phyloP scores from a whole-genome alignment of 768 basidiomycete species.

The Sarcodon sp. region DNA sequence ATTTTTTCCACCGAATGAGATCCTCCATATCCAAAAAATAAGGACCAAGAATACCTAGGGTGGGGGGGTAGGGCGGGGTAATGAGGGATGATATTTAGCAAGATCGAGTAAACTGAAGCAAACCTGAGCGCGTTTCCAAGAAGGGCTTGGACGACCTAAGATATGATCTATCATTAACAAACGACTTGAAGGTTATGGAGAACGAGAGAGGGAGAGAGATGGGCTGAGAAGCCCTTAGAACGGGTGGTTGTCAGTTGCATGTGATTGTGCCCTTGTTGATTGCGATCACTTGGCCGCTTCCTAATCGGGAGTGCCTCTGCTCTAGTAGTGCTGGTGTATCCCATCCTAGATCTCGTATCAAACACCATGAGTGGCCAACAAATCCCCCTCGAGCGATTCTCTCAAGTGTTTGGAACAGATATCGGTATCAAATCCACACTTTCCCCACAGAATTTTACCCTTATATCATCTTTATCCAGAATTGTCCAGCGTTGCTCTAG shows the following conservation, averaged over 20 bases:
- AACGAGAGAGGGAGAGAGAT: conserved; percentile 1
- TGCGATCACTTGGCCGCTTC: background rate
- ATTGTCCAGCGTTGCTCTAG: conserved; percentile 77
- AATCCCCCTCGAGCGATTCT: conserved; percentile 34
- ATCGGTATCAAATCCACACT: conserved; percentile 27
- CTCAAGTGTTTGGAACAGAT: conserved; percentile 29
- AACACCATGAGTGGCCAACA: conserved; percentile 27
- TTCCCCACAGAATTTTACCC: background rate
- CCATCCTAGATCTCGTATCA: background rate
- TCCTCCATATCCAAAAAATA: conserved; percentile 83
- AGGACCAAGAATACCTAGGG: conserved; percentile 85
- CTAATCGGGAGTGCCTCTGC: background rate
- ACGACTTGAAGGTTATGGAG: conserved; percentile 1
- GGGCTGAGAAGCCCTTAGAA: too few relatives aligned
- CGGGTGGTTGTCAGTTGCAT: background rate
- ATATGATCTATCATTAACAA: conserved; percentile 84
- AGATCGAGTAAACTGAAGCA: background rate
- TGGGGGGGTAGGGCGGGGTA: background rate
- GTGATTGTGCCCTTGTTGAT: background rate
- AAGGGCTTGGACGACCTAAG: conserved; percentile 73
- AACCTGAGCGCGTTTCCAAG: conserved; percentile 85
- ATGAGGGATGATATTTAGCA: background rate
- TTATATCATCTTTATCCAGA: conserved; percentile 33
- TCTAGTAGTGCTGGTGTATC: too few relatives aligned
- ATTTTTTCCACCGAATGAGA: conserved; percentile 46